phyloP scores from a whole-genome alignment of 345 rosid genomes.

The Orychophragmus violaceus region DNA sequence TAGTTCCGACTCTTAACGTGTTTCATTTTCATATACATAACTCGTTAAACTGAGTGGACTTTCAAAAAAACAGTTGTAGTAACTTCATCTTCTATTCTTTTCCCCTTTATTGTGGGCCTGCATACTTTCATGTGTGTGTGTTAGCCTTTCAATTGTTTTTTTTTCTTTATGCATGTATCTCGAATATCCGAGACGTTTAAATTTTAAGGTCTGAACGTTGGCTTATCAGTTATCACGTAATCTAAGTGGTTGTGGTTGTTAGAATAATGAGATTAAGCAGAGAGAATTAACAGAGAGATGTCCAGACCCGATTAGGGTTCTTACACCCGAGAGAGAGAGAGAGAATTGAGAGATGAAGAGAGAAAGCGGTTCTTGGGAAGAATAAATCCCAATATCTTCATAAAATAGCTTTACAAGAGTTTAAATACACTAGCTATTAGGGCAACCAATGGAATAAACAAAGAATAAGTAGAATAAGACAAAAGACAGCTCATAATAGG shows the following conservation, averaged over 20 bases:
- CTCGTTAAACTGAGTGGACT: conserved; percentile 22
- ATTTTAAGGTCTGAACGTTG: background rate
- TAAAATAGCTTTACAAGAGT: too few species aligned
- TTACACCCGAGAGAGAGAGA: too few species aligned
- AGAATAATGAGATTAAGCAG: too few species aligned
- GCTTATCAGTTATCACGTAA: background rate
- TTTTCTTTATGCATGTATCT: background rate
- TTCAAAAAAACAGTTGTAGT: conserved; percentile 5
- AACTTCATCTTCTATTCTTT: background rate
- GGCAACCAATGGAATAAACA: too few species aligned
- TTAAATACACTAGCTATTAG: too few species aligned
- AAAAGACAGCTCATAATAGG: too few species aligned
- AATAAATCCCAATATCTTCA: too few species aligned
- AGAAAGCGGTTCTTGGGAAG: too few species aligned
- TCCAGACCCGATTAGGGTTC: too few species aligned
- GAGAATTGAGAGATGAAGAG: too few species aligned
- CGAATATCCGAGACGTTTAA: background rate
- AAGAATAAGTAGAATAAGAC: too few species aligned
- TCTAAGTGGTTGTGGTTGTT: background rate
- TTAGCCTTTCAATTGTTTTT: background rate
- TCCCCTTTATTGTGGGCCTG: conserved; percentile 3
- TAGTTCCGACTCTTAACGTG: conserved; percentile 2
- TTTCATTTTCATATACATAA: conserved; percentile 27
- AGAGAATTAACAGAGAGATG: too few species aligned
- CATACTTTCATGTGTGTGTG: background rate